phyloP scores from a whole-genome alignment of 2,329 filamentous ascomycete genomes.

The Aspergillus hortae region DNA sequence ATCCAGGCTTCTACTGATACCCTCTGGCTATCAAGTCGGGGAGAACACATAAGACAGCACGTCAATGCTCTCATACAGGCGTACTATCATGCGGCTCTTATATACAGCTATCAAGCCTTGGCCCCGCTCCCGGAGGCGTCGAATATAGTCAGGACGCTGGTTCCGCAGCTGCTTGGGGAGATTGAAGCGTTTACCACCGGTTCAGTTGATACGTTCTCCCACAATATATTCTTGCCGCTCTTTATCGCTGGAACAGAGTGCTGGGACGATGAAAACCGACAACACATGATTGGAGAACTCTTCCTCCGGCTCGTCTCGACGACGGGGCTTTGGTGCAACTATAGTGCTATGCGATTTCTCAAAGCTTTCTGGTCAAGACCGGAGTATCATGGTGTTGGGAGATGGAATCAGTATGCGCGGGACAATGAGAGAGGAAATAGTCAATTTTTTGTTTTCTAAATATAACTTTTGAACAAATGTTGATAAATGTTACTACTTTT shows the following conservation, averaged over 20 bases:
- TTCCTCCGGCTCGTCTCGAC: conserved; percentile 11
- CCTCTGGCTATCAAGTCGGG: not conserved
- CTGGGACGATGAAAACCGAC: not conserved
- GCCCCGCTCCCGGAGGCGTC: conserved; percentile 1
- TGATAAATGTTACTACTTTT: no score
- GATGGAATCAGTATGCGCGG: conserved; percentile 9
- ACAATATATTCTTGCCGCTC: conserved; percentile 23
- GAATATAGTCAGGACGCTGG: not conserved
- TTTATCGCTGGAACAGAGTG: conserved; percentile 24
- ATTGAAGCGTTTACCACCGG: conserved; percentile 3
- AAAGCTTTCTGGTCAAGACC: conserved; percentile 14
- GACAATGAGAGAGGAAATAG: conserved; percentile 1
- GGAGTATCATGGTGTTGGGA: conserved; percentile 14
- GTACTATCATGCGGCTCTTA: conserved; percentile 19
- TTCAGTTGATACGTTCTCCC: conserved; percentile 13
- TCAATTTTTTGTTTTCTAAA: no score
- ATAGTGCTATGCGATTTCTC: conserved; percentile 16
- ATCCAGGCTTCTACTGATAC: conserved; percentile 3
- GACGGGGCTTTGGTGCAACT: conserved; percentile 17
- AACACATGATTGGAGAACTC: conserved; percentile 3
- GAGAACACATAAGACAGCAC: conserved; percentile 1
- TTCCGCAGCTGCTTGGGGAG: not conserved
- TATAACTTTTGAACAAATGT: no score
- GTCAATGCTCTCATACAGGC: conserved; percentile 11
- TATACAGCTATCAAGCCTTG: conserved; percentile 22